phyloP scores from a whole-genome alignment of 2,329 filamentous ascomycete species.

The Grosmannia serpens region DNA sequence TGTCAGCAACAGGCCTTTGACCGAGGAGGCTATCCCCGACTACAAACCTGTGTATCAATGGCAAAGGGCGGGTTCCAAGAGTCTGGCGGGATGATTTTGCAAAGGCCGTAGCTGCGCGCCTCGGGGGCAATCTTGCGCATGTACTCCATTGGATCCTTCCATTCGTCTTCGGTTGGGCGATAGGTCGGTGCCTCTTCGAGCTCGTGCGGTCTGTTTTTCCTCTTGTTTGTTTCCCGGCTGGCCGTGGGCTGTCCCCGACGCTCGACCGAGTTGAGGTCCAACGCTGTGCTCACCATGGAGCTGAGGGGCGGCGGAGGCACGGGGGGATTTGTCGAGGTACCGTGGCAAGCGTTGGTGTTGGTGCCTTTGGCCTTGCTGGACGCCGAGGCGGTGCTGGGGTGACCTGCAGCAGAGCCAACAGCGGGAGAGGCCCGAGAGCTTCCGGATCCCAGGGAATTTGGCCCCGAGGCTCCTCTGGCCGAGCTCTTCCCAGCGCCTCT shows the following conservation, averaged over 20 bases:
- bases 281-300: conserved; percentile 45
- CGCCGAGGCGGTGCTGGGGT: conserved; percentile 19
- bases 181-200: conserved; percentile 86
- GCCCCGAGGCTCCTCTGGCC: conserved; percentile 18
- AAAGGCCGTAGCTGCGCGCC: conserved; percentile 78
- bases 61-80: conserved; percentile 92
- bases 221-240: conserved; percentile 64
- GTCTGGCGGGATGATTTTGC: conserved; percentile 90
- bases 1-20: background rate
- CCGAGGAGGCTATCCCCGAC: background rate
- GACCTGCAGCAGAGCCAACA: conserved; percentile 22
- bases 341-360: conserved; percentile 41
- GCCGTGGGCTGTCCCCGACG: conserved; percentile 73
- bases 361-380: conserved; percentile 40
- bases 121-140: conserved; percentile 85
- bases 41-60: conserved; percentile 84
- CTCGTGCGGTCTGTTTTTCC: conserved; percentile 68
- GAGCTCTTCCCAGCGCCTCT: conserved; percentile 19
- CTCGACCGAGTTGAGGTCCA: conserved; percentile 86
- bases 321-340: conserved; percentile 30
- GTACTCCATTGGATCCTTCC: conserved; percentile 86
- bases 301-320: conserved; percentile 42
- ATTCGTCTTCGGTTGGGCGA: conserved; percentile 83
- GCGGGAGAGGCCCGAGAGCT: conserved; percentile 43
- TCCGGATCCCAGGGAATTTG: conserved; percentile 27